Percentiles rank a stretch among this genome's conserved stretches.
Conservation (phyloP, 2,329 filamentous ascomycete genomes). For the Aspergillus novofumigatus region DNA sequence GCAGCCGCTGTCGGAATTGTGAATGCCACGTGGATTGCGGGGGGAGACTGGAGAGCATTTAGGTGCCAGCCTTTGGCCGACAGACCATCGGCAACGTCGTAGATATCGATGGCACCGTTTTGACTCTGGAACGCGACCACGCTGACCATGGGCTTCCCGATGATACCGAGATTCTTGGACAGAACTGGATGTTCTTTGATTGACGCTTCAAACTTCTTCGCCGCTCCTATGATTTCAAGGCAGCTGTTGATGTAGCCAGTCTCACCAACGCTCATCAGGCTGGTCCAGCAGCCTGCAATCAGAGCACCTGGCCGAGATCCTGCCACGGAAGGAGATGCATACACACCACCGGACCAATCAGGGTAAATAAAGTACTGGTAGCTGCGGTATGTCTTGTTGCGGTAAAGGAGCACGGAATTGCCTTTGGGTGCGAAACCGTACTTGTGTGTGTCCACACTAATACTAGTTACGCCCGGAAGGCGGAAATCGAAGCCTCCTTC, state of each 20-base stretch:
- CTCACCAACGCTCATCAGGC: conserved; percentile 83
- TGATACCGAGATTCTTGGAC: conserved; percentile 67
- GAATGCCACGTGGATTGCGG: conserved; percentile 90
- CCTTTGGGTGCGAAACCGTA: conserved; percentile 98
- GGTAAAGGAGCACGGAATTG: conserved; percentile 90
- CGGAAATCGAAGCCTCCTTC: conserved; percentile 88
- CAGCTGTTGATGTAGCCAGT: conserved; percentile 83
- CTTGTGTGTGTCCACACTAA: conserved; percentile 97
- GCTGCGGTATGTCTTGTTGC: conserved; percentile 68
- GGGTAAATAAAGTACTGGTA: conserved; percentile 97
- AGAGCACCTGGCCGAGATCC: conserved; percentile 88
- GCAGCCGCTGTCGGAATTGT: conserved; percentile 80
- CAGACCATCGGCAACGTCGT: conserved; percentile 92
- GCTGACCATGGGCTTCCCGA: conserved; percentile 82
- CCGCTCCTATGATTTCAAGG: conserved; percentile 78
- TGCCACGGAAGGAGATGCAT: conserved; percentile 87
- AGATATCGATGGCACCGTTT: conserved; percentile 71
- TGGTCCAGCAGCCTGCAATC: conserved; percentile 94
- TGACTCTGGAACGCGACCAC: conserved; percentile 85
- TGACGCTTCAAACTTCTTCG: conserved; percentile 75
- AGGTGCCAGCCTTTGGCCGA: conserved; percentile 84
- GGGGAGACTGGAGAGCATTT: conserved; percentile 86
- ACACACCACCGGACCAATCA: conserved; percentile 93
- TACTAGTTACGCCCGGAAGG: conserved; percentile 88
- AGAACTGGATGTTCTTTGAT: conserved; percentile 68